Percentiles rank a stretch among this genome's conserved stretches.
These are phyloP conservation scores for Spiromastix sp. DNA, from an alignment of 2,329 filamentous ascomycete genomes.

Conservation along the genomic window DNA sequence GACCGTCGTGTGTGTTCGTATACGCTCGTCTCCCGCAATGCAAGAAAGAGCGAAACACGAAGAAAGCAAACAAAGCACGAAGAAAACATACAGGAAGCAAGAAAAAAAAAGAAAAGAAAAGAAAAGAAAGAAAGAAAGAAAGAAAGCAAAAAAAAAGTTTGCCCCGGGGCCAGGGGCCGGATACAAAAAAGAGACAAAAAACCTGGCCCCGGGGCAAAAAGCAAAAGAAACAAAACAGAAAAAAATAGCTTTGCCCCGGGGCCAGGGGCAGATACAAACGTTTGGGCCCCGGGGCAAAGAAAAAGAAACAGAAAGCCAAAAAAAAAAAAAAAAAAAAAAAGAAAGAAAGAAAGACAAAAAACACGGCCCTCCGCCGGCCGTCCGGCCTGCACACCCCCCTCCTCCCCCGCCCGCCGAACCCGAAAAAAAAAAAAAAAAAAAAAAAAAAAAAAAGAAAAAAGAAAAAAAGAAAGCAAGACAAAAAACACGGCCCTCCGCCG, in stretches of 20 bases:
- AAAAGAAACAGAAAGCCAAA: background rate
- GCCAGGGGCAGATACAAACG: background rate
- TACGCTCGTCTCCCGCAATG: no score
- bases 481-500: background rate
- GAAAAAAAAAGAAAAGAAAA: no score
- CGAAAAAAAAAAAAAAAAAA: slow-evolving; percentile 1
- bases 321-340: background rate
- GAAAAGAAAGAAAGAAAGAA: no score
- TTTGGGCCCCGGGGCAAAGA: background rate
- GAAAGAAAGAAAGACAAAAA: background rate
- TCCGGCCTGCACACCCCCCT: background rate
- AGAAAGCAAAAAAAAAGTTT: background rate
- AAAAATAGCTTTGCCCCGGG: no score
- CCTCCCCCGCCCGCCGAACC: background rate
- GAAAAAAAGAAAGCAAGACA: background rate
- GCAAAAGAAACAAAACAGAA: background rate
- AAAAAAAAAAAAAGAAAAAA: background rate
- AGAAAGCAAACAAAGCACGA: no score
- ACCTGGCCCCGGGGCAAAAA: slow-evolving; percentile 1
- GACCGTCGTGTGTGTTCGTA: no score
- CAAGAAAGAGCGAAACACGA: no score
- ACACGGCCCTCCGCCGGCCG: background rate
- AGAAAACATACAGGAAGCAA: no score
- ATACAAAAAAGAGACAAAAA: background rate
- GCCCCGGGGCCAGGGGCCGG: no score